Base-by-base conservation (phyloP, 2,329 filamentous ascomycete genomes). In the Fonsecaea monophora region DNA sequence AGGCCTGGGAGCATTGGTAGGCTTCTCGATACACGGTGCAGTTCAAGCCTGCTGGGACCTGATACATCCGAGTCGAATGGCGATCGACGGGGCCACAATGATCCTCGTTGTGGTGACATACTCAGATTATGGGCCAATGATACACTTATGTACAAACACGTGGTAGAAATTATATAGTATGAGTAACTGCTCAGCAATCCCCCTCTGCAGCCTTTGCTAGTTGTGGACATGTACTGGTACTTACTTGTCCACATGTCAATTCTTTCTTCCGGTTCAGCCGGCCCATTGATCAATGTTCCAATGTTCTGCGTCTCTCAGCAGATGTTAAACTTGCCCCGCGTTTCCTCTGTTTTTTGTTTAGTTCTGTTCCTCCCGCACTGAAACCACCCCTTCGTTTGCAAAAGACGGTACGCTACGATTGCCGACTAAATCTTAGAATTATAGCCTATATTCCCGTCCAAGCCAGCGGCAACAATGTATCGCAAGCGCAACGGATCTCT, bases 401-500 rank as follows among this genome's bases (percentile, higher is more conserved):
- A 38, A 3, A 25, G 6, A 50, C 45, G 2, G 25, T 42, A 50
- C 45, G 18, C 45, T 50, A 12, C 18, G 8, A 9, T 25, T 25
- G 2, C 25, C 8, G 45, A 50, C 18, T n/a, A 25, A 50, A 10
- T 21, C 45, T 50, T 10, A 10, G 45, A 9, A 3, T 8, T 4
- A 12, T 12, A 12, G 45, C 7, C 18, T 25, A 25, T 1, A 50
- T 12, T 25, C 18, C 9, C 13, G 25, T 25, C n/a, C 45, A 50
- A 50, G 18, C 25, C 25, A 25, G 25, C 25, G 10, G 45, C 45
- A 21, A 7, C 30, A 25, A 71, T 71, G 69, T 70, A 64, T 54
- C 65, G 67, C 65, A 69, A 70, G 59, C 65, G 69, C 45, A 70
- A 71, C 48, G 67, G 67, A 35, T 66, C 62, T n/a, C 42, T 64